phyloP scores from a whole-genome alignment of 2,329 filamentous ascomycete genomes.

The Exophiala aquamarina region DNA sequence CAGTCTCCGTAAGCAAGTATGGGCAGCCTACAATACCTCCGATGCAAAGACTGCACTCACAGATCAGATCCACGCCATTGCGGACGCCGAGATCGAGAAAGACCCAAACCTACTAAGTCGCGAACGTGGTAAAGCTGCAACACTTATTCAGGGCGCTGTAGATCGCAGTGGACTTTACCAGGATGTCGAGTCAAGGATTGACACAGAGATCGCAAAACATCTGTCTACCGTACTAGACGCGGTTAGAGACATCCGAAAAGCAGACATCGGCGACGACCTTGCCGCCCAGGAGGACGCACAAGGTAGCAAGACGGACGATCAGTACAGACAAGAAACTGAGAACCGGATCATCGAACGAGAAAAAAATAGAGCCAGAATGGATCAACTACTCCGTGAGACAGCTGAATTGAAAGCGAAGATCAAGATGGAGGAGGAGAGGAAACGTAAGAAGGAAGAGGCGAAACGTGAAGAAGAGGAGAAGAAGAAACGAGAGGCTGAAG shows the following conservation, averaged over 20 bases:
- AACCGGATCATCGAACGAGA: slow-evolving; percentile 53
- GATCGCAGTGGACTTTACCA: slow-evolving; percentile 64
- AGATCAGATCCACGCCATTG: slow-evolving; percentile 53
- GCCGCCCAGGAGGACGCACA: slow-evolving; percentile 53
- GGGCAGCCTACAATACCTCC: slow-evolving; percentile 57
- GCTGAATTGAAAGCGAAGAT: slow-evolving; percentile 50
- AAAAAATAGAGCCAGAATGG: slow-evolving; percentile 42
- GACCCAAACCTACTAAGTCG: slow-evolving; percentile 61
- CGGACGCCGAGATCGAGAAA: slow-evolving; percentile 62
- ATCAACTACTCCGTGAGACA: slow-evolving; percentile 49
- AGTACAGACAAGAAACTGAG: slow-evolving; percentile 57
- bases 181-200: slow-evolving; percentile 55
- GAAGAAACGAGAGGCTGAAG: slow-evolving; percentile 44
- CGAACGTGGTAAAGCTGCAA: slow-evolving; percentile 61
- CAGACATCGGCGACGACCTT: slow-evolving; percentile 59
- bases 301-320: slow-evolving; percentile 61
- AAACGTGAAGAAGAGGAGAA: slow-evolving; percentile 44
- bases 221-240: slow-evolving; percentile 54
- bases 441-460: slow-evolving; percentile 36
- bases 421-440: slow-evolving; percentile 42
- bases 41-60: slow-evolving; percentile 54
- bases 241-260: slow-evolving; percentile 56
- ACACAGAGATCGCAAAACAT: slow-evolving; percentile 54
- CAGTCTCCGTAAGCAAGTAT: slow-evolving; percentile 59
- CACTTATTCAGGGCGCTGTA: slow-evolving; percentile 63